Evolutionary conservation across 306 rosid species (phyloP).

Genomic region (Carpinus viminea): DNA sequence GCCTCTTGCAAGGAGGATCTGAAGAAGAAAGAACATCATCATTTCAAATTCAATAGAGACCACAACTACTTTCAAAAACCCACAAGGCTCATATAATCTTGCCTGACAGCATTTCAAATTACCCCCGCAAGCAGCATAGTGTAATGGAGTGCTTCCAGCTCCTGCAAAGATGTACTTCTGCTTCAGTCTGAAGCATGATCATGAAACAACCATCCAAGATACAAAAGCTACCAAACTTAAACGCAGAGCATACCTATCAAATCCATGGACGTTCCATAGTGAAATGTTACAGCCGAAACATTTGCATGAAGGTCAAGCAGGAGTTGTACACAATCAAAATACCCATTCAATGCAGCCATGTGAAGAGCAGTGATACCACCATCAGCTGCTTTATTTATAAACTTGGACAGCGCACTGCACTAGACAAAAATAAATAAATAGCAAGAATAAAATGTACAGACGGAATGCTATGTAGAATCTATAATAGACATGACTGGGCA

Average conservation of each 20-base stretch:
- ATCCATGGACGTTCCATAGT: conserved; percentile 93
- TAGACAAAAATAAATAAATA: conserved; percentile 66
- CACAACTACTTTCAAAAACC: conserved; percentile 12
- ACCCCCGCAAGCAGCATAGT: conserved; percentile 99
- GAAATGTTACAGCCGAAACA: conserved; percentile 69
- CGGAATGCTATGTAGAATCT: conserved; percentile 19
- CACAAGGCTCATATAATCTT: conserved; percentile 36
- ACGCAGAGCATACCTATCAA: conserved; percentile 64
- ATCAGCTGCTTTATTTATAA: conserved; percentile 92
- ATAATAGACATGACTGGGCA: conserved; percentile 4
- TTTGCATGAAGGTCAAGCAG: conserved; percentile 83
- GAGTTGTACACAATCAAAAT: conserved; percentile 86
- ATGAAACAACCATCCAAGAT: conserved; percentile 23
- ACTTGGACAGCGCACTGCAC: conserved; percentile 92
- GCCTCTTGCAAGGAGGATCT: conserved; percentile 91
- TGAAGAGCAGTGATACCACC: conserved; percentile 95
- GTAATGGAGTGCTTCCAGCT: conserved; percentile 97
- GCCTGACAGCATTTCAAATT: conserved; percentile 96
- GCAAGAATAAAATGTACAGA: conserved; percentile 42
- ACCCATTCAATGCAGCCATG: conserved; percentile 91
- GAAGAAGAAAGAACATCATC: conserved; percentile 32
- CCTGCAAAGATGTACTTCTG: conserved; percentile 43
- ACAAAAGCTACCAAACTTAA: conserved; percentile 1
- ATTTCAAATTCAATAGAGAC: conserved; percentile 23
- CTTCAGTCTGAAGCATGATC: conserved; percentile 21